Percentiles rank a stretch among this genome's conserved stretches.
phyloP scores from a whole-genome alignment of 257 asterid genomes.

The Solanum arcanum region DNA sequence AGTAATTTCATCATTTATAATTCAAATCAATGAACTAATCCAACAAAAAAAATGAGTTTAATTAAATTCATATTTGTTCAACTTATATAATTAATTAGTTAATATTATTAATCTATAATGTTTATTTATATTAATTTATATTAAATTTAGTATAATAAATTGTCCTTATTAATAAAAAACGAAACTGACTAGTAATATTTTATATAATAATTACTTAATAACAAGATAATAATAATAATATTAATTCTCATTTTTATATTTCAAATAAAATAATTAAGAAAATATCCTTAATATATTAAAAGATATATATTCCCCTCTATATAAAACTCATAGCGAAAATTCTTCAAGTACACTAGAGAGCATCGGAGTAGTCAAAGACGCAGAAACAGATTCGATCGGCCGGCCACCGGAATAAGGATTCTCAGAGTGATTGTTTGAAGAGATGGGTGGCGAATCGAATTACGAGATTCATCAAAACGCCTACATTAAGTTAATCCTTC shows the following conservation, averaged over 20 bases:
- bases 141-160: too few species aligned
- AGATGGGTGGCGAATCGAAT: slow-evolving; percentile 44
- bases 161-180: too few species aligned
- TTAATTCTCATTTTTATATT: background rate
- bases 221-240: too few species aligned
- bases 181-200: too few species aligned
- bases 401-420: background rate
- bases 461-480: slow-evolving; percentile 88
- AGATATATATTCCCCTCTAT: background rate
- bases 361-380: background rate
- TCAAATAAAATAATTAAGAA: too few species aligned
- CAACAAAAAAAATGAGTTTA: too few species aligned
- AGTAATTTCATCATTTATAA: background rate
- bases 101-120: background rate
- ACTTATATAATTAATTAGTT: too few species aligned
- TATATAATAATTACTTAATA: background rate
- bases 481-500: slow-evolving; percentile 86
- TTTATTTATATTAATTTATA: too few species aligned
- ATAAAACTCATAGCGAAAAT: background rate
- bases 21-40: background rate
- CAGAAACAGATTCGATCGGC: background rate
- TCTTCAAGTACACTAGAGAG: background rate
- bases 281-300: too few species aligned
- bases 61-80: too few species aligned
- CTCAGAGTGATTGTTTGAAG: background rate